Conservation (phyloP, 2,329 filamentous ascomycete species). For the Coniella vitis region DNA sequence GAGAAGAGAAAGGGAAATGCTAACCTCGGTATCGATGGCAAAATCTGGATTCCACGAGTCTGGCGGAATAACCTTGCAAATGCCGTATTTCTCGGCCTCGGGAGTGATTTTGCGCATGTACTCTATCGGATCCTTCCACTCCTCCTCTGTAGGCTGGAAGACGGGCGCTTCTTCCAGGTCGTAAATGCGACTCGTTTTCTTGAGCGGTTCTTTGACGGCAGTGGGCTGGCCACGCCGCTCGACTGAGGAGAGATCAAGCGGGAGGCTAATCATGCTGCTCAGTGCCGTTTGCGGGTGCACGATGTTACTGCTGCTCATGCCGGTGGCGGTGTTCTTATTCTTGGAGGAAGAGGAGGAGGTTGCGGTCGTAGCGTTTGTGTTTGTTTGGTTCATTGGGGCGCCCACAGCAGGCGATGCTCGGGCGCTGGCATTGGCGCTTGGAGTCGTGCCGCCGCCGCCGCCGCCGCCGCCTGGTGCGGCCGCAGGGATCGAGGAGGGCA, state of each 20-base stretch:
- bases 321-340: constrained; percentile 43
- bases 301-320: constrained; percentile 43
- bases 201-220: constrained; percentile 66
- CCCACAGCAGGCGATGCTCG: constrained; percentile 45
- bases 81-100: constrained; percentile 80
- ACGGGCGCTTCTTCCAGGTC: constrained; percentile 85
- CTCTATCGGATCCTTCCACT: constrained; percentile 89
- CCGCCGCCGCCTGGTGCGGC: constrained; percentile 27
- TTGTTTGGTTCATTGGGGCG: constrained; percentile 23
- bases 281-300: constrained; percentile 44
- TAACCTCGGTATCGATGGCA: constrained; percentile 92
- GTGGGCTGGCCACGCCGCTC: constrained; percentile 83
- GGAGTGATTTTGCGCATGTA: constrained; percentile 89
- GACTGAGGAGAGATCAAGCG: constrained; percentile 81
- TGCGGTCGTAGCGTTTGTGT: constrained; percentile 39
- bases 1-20: constrained; percentile 20
- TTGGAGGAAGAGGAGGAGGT: constrained; percentile 36
- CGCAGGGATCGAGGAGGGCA: constrained; percentile 29
- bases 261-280: constrained; percentile 49
- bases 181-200: constrained; percentile 73
- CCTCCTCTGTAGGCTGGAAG: constrained; percentile 82
- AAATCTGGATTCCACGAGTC: constrained; percentile 92
- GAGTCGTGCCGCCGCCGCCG: constrained; percentile 13
- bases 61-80: constrained; percentile 93
- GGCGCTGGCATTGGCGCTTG: constrained; percentile 42